Evolutionary conservation across 1,284 basidiomycete species (phyloP), one percentile per base, ranked within the genome.

Genomic region (Fistulina hepatica): DNA sequence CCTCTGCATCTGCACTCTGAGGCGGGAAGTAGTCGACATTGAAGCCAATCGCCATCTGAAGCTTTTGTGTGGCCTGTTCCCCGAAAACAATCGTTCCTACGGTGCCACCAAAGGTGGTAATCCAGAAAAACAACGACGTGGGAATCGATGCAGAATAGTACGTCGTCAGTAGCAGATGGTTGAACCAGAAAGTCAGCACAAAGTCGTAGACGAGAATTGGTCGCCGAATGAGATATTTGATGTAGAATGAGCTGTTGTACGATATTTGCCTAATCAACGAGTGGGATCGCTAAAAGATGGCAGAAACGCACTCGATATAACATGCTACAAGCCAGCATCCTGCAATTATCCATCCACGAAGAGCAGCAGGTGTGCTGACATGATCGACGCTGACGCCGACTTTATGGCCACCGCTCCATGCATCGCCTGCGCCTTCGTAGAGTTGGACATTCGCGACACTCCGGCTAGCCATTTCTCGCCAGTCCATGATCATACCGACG

Each of bases 121-220:
- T n/a, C 84, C 90, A 97, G 63, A 84, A 94, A 67, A 91, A 97
- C 32, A 89, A 54, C 4, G 85, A 90, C 0, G 84, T 83, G 2
- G 95, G 94, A 53, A 97, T 67, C 5, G 81, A 71, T 33, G 79
- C 76, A 2, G 91, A 78, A 59, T 93, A 95, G 60, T 92, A 94
- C 12, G 86, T 90, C 32, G 92, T 93, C 39, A 97, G 63, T 37
- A 97, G 77, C 35, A 95, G 63, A 59, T 98, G 92, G 53, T 84
- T 81, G 65, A 95, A 81, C 38, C 85, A 64, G 37, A 97, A 75
- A 0, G 95, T 97, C 40, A 94, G 58, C 6, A 84, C 70, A 60
- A 97, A 97, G 63, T 98, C 94, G 48, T 98, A 79, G 52, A 98
- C 84, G 51, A 95, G 74, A 5, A 92, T 88, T 30, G 95, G 94